Percentiles rank a stretch among this genome's conserved stretches.
These are phyloP conservation scores for Daldinia sp. DNA, from an alignment of 2,329 filamentous ascomycete genomes.

Conservation along the genomic window DNA sequence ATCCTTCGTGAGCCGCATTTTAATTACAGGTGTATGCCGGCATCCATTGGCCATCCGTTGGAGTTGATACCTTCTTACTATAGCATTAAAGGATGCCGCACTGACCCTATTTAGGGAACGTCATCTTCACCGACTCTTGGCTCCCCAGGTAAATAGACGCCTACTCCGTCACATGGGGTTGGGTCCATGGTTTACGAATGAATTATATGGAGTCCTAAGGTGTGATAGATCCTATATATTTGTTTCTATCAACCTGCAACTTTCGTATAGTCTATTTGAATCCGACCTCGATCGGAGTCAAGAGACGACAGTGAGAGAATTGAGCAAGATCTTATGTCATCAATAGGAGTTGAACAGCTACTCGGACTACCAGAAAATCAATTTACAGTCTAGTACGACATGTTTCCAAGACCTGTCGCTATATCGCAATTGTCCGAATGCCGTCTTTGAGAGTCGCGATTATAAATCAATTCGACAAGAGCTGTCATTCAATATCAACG, in stretches of 20 bases:
- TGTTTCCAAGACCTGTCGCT: background rate
- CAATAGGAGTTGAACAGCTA: background rate
- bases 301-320: background rate
- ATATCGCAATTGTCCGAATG: background rate
- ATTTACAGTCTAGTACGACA: too few species aligned
- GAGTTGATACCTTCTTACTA: background rate
- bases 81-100: background rate
- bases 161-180: background rate
- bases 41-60: background rate
- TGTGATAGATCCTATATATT: background rate
- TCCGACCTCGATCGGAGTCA: background rate
- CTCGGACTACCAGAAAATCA: too few species aligned
- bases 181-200: background rate
- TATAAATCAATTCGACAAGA: background rate
- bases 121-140: constrained; percentile 1
- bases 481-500: background rate
- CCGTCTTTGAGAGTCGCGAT: background rate
- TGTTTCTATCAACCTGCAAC: background rate
- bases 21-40: background rate
- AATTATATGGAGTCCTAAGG: background rate
- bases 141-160: background rate
- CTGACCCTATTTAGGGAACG: background rate
- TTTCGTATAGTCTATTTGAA: background rate
- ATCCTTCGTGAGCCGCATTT: background rate
- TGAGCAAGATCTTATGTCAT: background rate